Conservation (phyloP, 768 basidiomycete species). For the Boletus pseudo-olivaceus region DNA sequence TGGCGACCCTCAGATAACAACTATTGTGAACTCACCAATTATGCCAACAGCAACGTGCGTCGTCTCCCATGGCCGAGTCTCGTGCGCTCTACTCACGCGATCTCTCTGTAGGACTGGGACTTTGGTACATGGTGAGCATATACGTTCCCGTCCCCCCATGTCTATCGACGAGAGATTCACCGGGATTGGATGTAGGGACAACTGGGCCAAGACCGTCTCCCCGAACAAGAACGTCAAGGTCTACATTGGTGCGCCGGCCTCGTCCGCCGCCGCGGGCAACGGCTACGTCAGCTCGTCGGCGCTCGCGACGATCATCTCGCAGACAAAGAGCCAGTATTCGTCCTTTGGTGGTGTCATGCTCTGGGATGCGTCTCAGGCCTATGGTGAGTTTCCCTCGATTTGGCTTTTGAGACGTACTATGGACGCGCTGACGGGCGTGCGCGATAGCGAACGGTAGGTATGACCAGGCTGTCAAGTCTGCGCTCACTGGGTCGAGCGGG, state of each 20-base stretch:
- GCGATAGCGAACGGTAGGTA: slow-evolving; percentile 40
- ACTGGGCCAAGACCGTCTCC: slow-evolving; percentile 42
- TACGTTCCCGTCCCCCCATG: not conserved
- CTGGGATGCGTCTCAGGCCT: slow-evolving; percentile 47
- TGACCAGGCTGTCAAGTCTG: slow-evolving; percentile 41
- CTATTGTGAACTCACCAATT: slow-evolving; percentile 37
- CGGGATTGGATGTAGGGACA: slow-evolving; percentile 33
- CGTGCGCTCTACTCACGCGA: not conserved
- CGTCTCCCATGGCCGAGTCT: not conserved
- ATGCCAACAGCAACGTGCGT: slow-evolving; percentile 41
- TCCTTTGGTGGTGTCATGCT: slow-evolving; percentile 45
- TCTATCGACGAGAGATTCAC: not conserved
- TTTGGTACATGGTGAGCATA: slow-evolving; percentile 36
- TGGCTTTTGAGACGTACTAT: too few relatives aligned
- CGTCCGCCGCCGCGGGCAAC: slow-evolving; percentile 36
- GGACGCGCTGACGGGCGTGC: not conserved
- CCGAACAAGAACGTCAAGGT: slow-evolving; percentile 46
- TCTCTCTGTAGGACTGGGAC: slow-evolving; percentile 41
- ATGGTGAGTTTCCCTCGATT: slow-evolving; percentile 24
- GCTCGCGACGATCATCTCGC: slow-evolving; percentile 31
- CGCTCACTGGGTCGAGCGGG: slow-evolving; percentile 25
- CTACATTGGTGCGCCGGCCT: slow-evolving; percentile 46
- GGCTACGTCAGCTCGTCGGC: slow-evolving; percentile 39
- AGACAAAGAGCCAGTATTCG: slow-evolving; percentile 35
- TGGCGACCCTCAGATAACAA: slow-evolving; percentile 40